Conservation (phyloP, 306 rosid species). For the Cicer judaicum region DNA sequence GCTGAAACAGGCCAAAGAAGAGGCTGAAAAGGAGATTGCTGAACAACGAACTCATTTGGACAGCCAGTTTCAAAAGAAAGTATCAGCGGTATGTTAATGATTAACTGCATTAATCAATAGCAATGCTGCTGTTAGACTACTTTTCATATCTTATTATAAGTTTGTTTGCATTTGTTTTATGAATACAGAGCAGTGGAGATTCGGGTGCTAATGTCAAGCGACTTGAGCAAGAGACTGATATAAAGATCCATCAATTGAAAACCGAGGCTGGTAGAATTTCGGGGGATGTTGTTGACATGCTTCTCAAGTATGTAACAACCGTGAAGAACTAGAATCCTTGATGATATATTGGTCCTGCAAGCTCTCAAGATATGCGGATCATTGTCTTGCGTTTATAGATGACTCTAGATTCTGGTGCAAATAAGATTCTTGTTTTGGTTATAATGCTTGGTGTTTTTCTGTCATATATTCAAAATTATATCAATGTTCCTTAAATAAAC, state of each 20-base stretch:
- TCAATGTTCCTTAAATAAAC: slow-evolving; percentile 23
- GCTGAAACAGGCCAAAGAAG: slow-evolving; percentile 86
- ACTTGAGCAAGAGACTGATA: slow-evolving; percentile 76
- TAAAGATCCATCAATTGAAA: slow-evolving; percentile 67
- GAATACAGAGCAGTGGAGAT: slow-evolving; percentile 85
- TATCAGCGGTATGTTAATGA: slow-evolving; percentile 56
- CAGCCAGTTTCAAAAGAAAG: slow-evolving; percentile 73
- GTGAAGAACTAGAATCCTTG: slow-evolving; percentile 61
- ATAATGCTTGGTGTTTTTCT: slow-evolving; percentile 23
- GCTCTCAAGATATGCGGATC: slow-evolving; percentile 36
- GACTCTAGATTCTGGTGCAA: slow-evolving; percentile 35
- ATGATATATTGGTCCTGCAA: slow-evolving; percentile 38
- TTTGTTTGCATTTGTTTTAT: slow-evolving; percentile 16
- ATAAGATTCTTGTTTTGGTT: slow-evolving; percentile 37
- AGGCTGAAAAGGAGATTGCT: slow-evolving; percentile 83
- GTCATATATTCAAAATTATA: slow-evolving; percentile 40
- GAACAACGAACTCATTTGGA: slow-evolving; percentile 76
- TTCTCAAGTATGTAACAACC: slow-evolving; percentile 76
- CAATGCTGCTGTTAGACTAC: neutral
- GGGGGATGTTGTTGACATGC: slow-evolving; percentile 68
- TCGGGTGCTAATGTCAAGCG: slow-evolving; percentile 95
- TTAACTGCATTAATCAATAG: neutral
- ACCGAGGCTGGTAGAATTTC: slow-evolving; percentile 70
- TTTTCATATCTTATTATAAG: slow-evolving; percentile 13
- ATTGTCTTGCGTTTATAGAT: slow-evolving; percentile 43